Conservation (phyloP, 2,329 filamentous ascomycete genomes). For the Stemphylium beticola region DNA sequence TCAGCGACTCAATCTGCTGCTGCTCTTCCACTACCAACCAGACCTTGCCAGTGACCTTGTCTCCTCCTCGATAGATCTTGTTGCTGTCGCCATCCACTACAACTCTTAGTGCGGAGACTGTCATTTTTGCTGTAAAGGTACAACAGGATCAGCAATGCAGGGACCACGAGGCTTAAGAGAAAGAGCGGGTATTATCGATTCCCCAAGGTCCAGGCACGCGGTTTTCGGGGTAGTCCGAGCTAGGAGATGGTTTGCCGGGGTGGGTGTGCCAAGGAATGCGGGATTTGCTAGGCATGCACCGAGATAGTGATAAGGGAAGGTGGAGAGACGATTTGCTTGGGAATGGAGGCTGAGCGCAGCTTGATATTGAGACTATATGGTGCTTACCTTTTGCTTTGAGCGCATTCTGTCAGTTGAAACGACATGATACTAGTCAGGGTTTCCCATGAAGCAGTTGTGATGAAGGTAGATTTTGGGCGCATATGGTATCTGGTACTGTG, state of each 20-base stretch:
- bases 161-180: slow-evolving; percentile 33
- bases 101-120: slow-evolving; percentile 34
- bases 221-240: slow-evolving; percentile 33
- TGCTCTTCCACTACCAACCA: slow-evolving; percentile 36
- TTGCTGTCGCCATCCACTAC: slow-evolving; percentile 41
- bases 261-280: slow-evolving; percentile 36
- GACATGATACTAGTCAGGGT: slow-evolving; percentile 4
- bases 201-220: slow-evolving; percentile 30
- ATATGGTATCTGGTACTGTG: slow-evolving; percentile 1
- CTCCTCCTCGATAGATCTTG: slow-evolving; percentile 39
- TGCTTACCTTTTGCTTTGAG: slow-evolving; percentile 5
- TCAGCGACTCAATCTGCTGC: slow-evolving; percentile 36
- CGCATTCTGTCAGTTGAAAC: slow-evolving; percentile 1
- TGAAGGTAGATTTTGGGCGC: slow-evolving; percentile 2
- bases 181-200: slow-evolving; percentile 17
- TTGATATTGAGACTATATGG: slow-evolving; percentile 4
- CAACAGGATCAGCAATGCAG: slow-evolving; percentile 33
- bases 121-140: slow-evolving; percentile 29
- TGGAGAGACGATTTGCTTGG: slow-evolving; percentile 23
- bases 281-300: slow-evolving; percentile 37
- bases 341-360: slow-evolving; percentile 21
- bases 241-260: slow-evolving; percentile 42
- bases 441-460: slow-evolving; percentile 8
- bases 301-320: slow-evolving; percentile 30
- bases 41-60: slow-evolving; percentile 44